Evolutionary conservation across 345 rosid species (phyloP), one percentile per base, ranked within the genome.

Genomic region (Eucalyptus victrix): DNA sequence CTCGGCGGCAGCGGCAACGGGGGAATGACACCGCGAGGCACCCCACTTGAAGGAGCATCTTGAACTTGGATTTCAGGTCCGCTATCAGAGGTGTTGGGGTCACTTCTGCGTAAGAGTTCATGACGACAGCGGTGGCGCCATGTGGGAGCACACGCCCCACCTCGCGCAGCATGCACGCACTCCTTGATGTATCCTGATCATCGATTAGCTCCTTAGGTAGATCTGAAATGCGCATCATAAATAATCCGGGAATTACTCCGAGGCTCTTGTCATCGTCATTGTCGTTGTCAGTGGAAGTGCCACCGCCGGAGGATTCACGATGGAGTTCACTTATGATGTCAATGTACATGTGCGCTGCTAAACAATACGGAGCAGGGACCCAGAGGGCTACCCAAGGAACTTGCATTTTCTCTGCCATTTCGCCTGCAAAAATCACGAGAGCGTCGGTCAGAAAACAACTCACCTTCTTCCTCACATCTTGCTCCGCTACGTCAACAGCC

Each of bases 211-310:
- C 93, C 47, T 91, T 92, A 7, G 90, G 93, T 69, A 94, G 62
- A 87, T 96, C 98, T 30, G 72, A 89, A 5, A 93, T 88, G 54
- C 80, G 89, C 7, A 96, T 65, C 47, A 88, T 88, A 19, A 92
- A 94, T 89, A 95, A 90, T 24, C 98, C 98, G 94, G 49, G 91
- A 67, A 96, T 89, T 76, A 89, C 90, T 44, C 92, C 87, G 86
- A 96, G 88, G 32, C 89, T 92, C 50, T 51, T 51, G 54, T 51
- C 21, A 2, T 91, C 90, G 19, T 92, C 92, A 72, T 87, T 90
- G 34, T 90, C 54, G 42, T 47, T 53, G 32, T 45, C 32, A 7
- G 8, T 2, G 53, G n/a, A 24, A 7, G 65, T 32, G 6, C 19
- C 50, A 85, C 53, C 49, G 2, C 16, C 21, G 12, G 7, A 34